Evolutionary conservation across 2,329 filamentous ascomycete genomes (phyloP).

Genomic region (Penicillium sclerotigenum): DNA sequence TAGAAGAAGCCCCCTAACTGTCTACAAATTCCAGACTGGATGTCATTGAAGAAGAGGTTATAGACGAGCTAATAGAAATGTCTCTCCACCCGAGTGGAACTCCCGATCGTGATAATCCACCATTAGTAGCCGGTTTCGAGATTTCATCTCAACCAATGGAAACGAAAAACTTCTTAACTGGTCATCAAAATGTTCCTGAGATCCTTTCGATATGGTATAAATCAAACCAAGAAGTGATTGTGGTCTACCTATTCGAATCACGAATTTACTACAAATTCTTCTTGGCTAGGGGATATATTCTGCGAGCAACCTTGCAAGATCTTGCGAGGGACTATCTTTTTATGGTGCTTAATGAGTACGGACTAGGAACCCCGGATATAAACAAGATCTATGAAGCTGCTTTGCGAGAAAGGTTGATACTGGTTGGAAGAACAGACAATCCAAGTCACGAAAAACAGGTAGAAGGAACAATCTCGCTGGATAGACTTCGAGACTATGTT

Average conservation of each 20-base stretch:
- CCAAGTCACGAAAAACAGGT: neutral
- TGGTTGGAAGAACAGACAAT: conserved; percentile 3
- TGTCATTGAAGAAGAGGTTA: neutral
- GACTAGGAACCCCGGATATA: neutral
- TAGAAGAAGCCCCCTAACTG: neutral
- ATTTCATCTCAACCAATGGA: neutral
- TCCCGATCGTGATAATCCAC: neutral
- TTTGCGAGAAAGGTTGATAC: conserved; percentile 1
- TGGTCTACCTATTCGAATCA: conserved; percentile 7
- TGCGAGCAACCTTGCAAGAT: neutral
- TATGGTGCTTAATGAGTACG: neutral
- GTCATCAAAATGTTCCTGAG: neutral
- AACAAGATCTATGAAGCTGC: neutral
- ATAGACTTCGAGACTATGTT: conserved; percentile 6
- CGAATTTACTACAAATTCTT: conserved; percentile 7
- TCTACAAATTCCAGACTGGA: neutral
- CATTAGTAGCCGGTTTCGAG: conserved; percentile 3
- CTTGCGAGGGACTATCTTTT: conserved; percentile 2
- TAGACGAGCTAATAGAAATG: neutral
- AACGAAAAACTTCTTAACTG: neutral
- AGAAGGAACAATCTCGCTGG: neutral
- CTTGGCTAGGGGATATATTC: neutral
- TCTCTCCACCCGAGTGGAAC: conserved; percentile 3
- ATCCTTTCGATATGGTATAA: conserved; percentile 3
- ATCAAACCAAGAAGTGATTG: neutral